These are phyloP conservation scores for Diversispora epigaea DNA, from an alignment of 192 early-diverging fungal genomes.

Conservation along the genomic window DNA sequence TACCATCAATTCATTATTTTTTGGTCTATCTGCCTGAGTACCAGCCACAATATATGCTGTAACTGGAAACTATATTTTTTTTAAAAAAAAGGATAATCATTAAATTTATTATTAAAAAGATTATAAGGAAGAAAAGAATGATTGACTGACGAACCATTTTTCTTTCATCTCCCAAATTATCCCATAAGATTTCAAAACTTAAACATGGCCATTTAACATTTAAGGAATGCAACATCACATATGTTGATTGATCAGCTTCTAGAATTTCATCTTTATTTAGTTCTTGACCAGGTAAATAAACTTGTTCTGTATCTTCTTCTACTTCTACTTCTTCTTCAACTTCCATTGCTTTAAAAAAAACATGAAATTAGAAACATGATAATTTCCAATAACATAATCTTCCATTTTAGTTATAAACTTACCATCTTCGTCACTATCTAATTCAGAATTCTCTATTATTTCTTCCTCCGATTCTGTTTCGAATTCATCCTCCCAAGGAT, in stretches of 20 bases:
- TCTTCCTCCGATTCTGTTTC: slow-evolving; percentile 60
- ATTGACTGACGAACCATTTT: slow-evolving; percentile 38
- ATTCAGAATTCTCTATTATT: slow-evolving; percentile 33
- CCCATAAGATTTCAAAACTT: slow-evolving; percentile 91
- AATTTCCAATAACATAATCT: background rate
- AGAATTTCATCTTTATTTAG: slow-evolving; percentile 85
- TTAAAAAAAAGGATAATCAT: background rate
- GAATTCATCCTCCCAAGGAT: slow-evolving; percentile 87
- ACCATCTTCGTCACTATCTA: background rate
- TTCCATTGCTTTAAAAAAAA: slow-evolving; percentile 37
- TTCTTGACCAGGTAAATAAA: slow-evolving; percentile 89
- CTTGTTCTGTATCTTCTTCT: slow-evolving; percentile 62
- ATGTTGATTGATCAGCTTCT: slow-evolving; percentile 90
- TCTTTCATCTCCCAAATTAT: slow-evolving; percentile 77
- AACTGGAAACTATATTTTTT: slow-evolving; percentile 70
- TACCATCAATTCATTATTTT: slow-evolving; percentile 88
- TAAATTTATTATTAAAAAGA: background rate
- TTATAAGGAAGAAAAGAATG: too few relatives aligned
- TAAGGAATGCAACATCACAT: slow-evolving; percentile 96
- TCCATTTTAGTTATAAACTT: background rate
- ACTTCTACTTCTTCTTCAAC: slow-evolving; percentile 46
- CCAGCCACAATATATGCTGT: slow-evolving; percentile 93
- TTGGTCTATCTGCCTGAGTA: slow-evolving; percentile 79
- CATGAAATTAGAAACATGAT: background rate
- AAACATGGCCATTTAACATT: slow-evolving; percentile 94